Evolutionary conservation across 768 basidiomycete genomes (phyloP).

Genomic region (Lentinula sp.): DNA sequence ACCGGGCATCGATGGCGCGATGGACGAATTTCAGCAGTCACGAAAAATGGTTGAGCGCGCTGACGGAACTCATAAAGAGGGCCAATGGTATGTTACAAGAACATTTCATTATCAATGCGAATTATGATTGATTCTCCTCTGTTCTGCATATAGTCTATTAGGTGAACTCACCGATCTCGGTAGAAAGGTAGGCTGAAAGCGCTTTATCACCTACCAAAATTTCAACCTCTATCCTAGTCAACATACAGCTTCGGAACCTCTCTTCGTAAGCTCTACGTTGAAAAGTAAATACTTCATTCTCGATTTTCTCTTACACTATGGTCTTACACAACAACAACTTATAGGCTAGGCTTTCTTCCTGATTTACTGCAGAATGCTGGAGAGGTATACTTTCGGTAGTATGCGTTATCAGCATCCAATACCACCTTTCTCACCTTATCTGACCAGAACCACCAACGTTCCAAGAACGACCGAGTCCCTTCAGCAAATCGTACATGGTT

Average conservation of each 20-base stretch:
- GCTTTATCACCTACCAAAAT: background rate
- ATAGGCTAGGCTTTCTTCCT: slow-evolving; percentile 62
- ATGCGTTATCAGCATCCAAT: background rate
- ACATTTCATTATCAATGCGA: background rate
- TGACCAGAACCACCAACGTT: slow-evolving; percentile 62
- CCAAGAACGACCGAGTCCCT: slow-evolving; percentile 72
- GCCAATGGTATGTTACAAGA: slow-evolving; percentile 50
- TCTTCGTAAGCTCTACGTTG: slow-evolving; percentile 59
- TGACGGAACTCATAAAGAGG: slow-evolving; percentile 48
- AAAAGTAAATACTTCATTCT: slow-evolving; percentile 36
- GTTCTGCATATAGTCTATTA: slow-evolving; percentile 39
- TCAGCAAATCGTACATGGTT: slow-evolving; percentile 65
- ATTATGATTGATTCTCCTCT: background rate
- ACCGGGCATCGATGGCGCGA: slow-evolving; percentile 14
- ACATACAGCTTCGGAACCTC: slow-evolving; percentile 58
- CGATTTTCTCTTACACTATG: background rate
- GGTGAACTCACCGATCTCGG: slow-evolving; percentile 72
- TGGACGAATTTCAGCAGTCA: slow-evolving; percentile 27
- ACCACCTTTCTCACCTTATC: background rate
- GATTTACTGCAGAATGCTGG: slow-evolving; percentile 35
- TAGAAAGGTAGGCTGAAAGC: slow-evolving; percentile 39
- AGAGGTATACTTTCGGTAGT: slow-evolving; percentile 54
- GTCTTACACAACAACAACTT: background rate
- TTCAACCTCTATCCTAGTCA: slow-evolving; percentile 33
- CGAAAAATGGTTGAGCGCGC: slow-evolving; percentile 47